Percentiles rank a stretch among this genome's conserved stretches.
Evolutionary conservation across 2,329 filamentous ascomycete genomes (phyloP).

Genomic region (Paracamarosporium sp.): DNA sequence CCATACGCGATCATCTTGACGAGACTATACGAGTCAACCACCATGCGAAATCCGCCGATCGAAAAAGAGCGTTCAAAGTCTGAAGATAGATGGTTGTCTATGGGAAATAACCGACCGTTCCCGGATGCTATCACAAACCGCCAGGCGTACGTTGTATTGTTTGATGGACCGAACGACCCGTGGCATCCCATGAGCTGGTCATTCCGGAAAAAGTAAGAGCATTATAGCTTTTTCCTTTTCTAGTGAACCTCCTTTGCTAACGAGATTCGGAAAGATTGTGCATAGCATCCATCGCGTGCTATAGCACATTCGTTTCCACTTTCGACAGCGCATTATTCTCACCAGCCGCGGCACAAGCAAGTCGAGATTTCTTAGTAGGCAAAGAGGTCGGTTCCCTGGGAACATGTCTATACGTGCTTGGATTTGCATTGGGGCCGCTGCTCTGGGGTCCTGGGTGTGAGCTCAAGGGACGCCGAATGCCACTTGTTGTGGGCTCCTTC

Average conservation of each 20-base stretch:
- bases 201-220: not conserved
- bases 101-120: not conserved
- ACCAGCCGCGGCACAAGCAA: not conserved
- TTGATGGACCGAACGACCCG: not conserved
- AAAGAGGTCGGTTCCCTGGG: not conserved
- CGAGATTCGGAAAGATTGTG: not conserved
- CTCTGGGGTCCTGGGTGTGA: slow-evolving; percentile 55
- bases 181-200: not conserved
- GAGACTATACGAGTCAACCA: not conserved
- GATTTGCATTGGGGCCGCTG: slow-evolving; percentile 34
- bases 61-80: not conserved
- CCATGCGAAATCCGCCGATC: not conserved
- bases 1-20: not conserved
- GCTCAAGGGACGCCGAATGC: slow-evolving; percentile 50
- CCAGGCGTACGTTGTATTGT: not conserved
- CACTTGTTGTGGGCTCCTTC: slow-evolving; percentile 51
- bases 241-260: not conserved
- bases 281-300: not conserved
- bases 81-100: not conserved
- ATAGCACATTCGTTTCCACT: not conserved
- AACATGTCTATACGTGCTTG: not conserved
- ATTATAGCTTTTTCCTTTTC: not conserved
- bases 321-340: not conserved
- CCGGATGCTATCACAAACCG: not conserved
- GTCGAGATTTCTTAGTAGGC: not conserved